Percentiles rank a stretch among this genome's conserved stretches.
Conservation (phyloP, 768 basidiomycete genomes). For the Boletus pseudo-olivaceus region DNA sequence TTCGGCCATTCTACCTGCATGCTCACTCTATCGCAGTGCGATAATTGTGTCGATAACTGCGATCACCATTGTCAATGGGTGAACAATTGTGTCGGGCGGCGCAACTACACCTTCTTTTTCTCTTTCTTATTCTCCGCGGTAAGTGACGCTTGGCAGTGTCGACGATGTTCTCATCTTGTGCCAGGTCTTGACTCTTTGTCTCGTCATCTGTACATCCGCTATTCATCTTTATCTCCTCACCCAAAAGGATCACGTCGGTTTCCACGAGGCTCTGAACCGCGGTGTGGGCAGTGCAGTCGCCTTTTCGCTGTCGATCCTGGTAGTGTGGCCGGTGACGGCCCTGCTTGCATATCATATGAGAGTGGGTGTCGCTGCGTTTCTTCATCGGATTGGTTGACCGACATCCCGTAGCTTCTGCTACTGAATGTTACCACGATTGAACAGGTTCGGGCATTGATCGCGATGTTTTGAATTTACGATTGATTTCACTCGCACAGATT, state of each 20-base stretch:
- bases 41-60: slow-evolving; percentile 95
- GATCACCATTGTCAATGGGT: slow-evolving; percentile 92
- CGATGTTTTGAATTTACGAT: slow-evolving; percentile 1
- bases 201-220: slow-evolving; percentile 80
- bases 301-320: slow-evolving; percentile 65
- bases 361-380: slow-evolving; percentile 43
- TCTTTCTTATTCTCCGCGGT: slow-evolving; percentile 75
- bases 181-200: slow-evolving; percentile 68
- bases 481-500: slow-evolving; percentile 47
- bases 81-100: slow-evolving; percentile 92
- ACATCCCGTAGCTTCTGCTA: slow-evolving; percentile 56
- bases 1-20: not conserved
- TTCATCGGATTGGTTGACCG: not conserved
- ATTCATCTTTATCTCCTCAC: slow-evolving; percentile 75
- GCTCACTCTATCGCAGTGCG: slow-evolving; percentile 55
- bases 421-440: slow-evolving; percentile 96
- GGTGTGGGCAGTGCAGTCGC: slow-evolving; percentile 79
- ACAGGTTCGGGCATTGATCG: slow-evolving; percentile 54
- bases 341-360: slow-evolving; percentile 82
- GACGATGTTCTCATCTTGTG: slow-evolving; percentile 6
- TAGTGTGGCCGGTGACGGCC: slow-evolving; percentile 82
- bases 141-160: slow-evolving; percentile 30
- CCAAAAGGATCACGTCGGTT: slow-evolving; percentile 45
- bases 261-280: slow-evolving; percentile 41
- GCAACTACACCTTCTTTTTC: slow-evolving; percentile 95